Evolutionary conservation across 164 flowering plant genomes (phyloP), one percentile per base, ranked within the genome.

Genomic region (Echeveria elegans): DNA sequence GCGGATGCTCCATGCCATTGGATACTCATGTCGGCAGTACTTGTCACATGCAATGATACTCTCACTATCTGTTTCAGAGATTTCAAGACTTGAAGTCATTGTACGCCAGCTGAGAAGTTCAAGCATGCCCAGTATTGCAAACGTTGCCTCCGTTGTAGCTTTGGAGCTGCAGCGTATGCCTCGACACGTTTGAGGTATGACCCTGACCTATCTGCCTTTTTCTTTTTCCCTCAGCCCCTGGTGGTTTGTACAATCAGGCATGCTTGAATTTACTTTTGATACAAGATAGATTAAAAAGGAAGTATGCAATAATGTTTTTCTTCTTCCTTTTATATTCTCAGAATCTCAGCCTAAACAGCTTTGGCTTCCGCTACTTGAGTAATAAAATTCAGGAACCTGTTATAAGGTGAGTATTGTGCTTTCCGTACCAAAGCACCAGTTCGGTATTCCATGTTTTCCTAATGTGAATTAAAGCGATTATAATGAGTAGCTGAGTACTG

Each of bases 1-100:
- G 73, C 71, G 93, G 56, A 72, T 88, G 70, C 76, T 94, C 69
- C 90, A 88, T 77, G 82, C 90, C 56, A 77, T 91, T 69, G 93
- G 90, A 30, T 91, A 81, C 72, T 74, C 99, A 24, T 91, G 96
- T 64, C 72, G 84, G 70, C 89, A 85, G 34, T 94, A 88, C 67
- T 31, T 85, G 72, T 80, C 80, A 16, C 95, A 89, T n/a, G 81
- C 85, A 29, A 89, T 94, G 93, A 94, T 89, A 70, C 62, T 91
- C 60, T 88, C 99, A 3, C 72, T 91, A 61, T 78, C 90, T 6
- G 37, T 68, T 19, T 56, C 82, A 0, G 97, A 88, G 67, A 73
- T 94, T 47, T 75, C 86, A 26, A 83, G 77, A 68, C 76, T 91
- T 41, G 88, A 94, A 77, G 75, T 81, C 66, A 71, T 83, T 69